These are phyloP conservation scores for Aspergillus taichungensis DNA, from an alignment of 495 filamentous ascomycete genomes.

Conservation along the genomic window DNA sequence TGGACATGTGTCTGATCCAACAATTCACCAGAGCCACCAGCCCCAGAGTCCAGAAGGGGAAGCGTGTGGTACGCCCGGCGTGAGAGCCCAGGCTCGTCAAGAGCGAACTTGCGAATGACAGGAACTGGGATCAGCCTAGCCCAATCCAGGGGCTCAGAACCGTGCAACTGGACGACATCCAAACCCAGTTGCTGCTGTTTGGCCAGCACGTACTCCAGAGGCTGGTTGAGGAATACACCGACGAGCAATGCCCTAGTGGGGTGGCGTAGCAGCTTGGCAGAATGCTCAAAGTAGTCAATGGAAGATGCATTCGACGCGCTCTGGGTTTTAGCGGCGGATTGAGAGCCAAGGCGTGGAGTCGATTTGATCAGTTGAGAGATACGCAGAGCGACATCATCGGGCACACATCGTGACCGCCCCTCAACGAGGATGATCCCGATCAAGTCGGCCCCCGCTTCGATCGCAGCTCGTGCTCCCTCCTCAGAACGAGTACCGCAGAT, in stretches of 20 bases:
- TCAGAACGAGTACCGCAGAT: constrained; percentile 89
- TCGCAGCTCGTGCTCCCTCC: constrained; percentile 70
- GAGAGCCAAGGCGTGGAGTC: constrained; percentile 40
- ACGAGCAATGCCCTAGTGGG: constrained; percentile 68
- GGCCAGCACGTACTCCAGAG: constrained; percentile 67
- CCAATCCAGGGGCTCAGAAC: constrained; percentile 88
- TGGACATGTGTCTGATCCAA: constrained; percentile 60
- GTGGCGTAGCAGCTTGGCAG: constrained; percentile 39
- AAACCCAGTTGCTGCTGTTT: constrained; percentile 67
- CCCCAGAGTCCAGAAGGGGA: constrained; percentile 76
- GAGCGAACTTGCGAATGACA: constrained; percentile 74
- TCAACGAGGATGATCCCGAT: constrained; percentile 88
- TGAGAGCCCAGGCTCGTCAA: constrained; percentile 59
- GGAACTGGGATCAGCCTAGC: constrained; percentile 77
- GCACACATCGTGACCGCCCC: constrained; percentile 69
- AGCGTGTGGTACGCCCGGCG: constrained; percentile 72
- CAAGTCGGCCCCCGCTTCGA: constrained; percentile 83
- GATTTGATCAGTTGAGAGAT: constrained; percentile 74
- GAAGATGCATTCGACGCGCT: constrained; percentile 26
- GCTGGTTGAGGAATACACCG: constrained; percentile 90
- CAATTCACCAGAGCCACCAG: constrained; percentile 70
- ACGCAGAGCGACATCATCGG: constrained; percentile 61
- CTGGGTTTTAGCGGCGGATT: constrained; percentile 17
- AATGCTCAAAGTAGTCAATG: constrained; percentile 56
- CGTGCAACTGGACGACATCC: constrained; percentile 91